A percentile compares a stretch with the other conserved stretches of the same genome.
phyloP scores from a whole-genome alignment of 768 basidiomycete species.

The Lactarius psammicola region DNA sequence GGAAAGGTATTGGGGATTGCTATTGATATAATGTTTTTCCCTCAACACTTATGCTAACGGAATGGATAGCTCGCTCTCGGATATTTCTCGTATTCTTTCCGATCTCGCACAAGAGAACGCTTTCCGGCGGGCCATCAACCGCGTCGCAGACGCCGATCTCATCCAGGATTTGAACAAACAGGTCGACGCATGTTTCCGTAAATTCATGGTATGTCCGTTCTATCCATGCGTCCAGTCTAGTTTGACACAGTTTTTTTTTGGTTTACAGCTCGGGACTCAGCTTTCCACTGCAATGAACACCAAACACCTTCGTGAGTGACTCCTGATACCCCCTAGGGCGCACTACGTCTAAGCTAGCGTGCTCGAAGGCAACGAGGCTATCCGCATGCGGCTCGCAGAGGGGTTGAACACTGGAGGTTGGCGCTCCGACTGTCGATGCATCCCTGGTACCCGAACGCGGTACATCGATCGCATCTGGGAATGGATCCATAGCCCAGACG shows the following conservation, averaged over 20 bases:
- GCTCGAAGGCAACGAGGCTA: constrained; percentile 17
- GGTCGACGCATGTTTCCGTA: constrained; percentile 12
- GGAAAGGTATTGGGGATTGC: constrained; percentile 2
- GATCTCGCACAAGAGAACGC: constrained; percentile 24
- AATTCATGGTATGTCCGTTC: constrained; percentile 16
- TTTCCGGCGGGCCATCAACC: constrained; percentile 20
- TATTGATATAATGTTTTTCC: background rate
- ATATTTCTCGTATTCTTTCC: constrained; percentile 14
- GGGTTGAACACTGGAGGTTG: constrained; percentile 19
- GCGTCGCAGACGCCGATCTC: constrained; percentile 16
- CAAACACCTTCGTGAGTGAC: constrained; percentile 20
- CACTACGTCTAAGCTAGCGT: background rate
- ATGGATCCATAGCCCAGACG: constrained; percentile 20
- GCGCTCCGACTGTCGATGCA: constrained; percentile 20
- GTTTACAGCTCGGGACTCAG: constrained; percentile 23
- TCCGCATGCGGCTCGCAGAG: constrained; percentile 17
- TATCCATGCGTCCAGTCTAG: too few relatives aligned
- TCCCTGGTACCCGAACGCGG: constrained; percentile 22
- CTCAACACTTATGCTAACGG: background rate
- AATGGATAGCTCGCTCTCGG: constrained; percentile 12
- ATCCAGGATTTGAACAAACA: constrained; percentile 18
- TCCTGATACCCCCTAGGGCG: background rate
- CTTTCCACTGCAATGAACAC: constrained; percentile 18
- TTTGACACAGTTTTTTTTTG: too few relatives aligned
- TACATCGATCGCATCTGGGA: constrained; percentile 21